Evolutionary conservation across 2,329 filamentous ascomycete species (phyloP).

Genomic region (Colletotrichum brevisporum): DNA sequence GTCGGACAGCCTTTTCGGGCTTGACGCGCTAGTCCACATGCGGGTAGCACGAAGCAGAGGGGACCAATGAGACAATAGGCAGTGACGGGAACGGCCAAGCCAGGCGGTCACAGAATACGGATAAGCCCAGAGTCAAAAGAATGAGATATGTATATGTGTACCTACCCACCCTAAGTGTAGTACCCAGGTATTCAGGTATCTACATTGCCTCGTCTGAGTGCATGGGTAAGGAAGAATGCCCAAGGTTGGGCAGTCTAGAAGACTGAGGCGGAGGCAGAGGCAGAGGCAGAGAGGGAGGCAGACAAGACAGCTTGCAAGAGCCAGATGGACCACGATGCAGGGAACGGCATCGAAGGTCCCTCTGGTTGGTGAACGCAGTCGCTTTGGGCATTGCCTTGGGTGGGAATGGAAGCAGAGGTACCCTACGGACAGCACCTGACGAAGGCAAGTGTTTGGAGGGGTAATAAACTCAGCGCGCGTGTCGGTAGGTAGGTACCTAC

Average conservation of each 20-base stretch:
- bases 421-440: slow-evolving; percentile 17
- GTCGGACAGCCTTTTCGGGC: slow-evolving; percentile 26
- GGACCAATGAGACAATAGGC: slow-evolving; percentile 12
- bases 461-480: not conserved
- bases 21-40: slow-evolving; percentile 12
- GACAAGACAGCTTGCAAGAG: not conserved
- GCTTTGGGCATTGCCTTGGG: slow-evolving; percentile 24
- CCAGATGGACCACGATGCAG: slow-evolving; percentile 22
- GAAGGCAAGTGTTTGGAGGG: not conserved
- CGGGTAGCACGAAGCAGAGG: not conserved
- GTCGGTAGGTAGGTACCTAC: no score
- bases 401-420: slow-evolving; percentile 32
- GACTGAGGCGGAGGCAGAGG: slow-evolving; percentile 4
- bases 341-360: slow-evolving; percentile 14
- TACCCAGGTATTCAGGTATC: no score
- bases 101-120: slow-evolving; percentile 32
- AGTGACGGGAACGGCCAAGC: slow-evolving; percentile 26
- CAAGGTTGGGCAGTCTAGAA: slow-evolving; percentile 12
- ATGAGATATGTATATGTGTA: not conserved
- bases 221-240: not conserved
- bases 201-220: no score
- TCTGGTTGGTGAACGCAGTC: not conserved
- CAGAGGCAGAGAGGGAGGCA: slow-evolving; percentile 20
- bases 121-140: slow-evolving; percentile 13
- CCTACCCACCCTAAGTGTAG: no score